Evolutionary conservation across 371 early-diverging fungal species (phyloP), one percentile per base, ranked within the genome.

Genomic region (Coemansia linderi): DNA sequence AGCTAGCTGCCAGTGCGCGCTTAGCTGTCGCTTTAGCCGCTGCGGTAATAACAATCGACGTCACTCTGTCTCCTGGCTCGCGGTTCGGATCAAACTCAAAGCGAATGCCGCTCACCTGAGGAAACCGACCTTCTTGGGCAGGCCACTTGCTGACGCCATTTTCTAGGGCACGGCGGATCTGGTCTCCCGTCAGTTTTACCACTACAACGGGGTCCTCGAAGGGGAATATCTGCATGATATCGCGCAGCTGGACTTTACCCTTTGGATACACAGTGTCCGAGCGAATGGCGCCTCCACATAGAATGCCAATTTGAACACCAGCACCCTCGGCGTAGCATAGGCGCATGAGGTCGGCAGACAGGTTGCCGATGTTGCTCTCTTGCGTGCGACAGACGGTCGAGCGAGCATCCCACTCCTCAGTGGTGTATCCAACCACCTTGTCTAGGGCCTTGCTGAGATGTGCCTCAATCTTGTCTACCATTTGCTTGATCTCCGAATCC

Each of bases 171-270:
- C 82, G 85, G 66, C 82, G 82, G 29, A 88, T 60, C 60, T 88
- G 84, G 38, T 79, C 70, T 2, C 89, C 89, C 0, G 86, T 85
- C 15, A 89, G 60, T 15, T 73, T 68, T 36, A 89, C 77, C 13
- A 89, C 87, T 3, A 89, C 87, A 1, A 84, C 69, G 13, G 89
- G 89, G 46, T 89, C 89, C 29, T 85, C 83, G 37, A 89, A 89
- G 24, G 89, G 89, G 59, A 89, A 87, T 5, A 86, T 75, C 15
- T 85, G 85, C 81, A 88, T 73, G 27, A 89, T 72, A 52, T 88
- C 87, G 10, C 85, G 84, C 44, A 89, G 69, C 19, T 84, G 85
- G 44, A 89, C 68, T 15, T 75, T 80, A 5, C 89, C 89, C n/a
- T 80, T 77, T 1, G 80, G 79, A 61, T 86, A 83, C 4, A 85